These are phyloP conservation scores for Wallacemonas sp. DNA, from an alignment of 208 protist species.

Conservation along the genomic window DNA sequence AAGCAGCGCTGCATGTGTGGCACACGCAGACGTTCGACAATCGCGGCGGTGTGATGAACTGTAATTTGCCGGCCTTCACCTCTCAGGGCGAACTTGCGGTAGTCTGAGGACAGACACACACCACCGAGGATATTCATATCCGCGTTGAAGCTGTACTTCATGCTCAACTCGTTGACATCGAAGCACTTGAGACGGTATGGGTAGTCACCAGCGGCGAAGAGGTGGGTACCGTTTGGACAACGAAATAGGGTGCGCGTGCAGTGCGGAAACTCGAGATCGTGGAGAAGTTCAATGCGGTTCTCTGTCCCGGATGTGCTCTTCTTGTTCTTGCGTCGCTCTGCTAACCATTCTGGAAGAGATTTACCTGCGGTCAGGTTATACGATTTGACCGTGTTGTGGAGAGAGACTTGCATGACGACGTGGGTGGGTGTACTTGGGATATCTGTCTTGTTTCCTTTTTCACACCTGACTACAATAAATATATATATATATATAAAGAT, in stretches of 20 bases:
- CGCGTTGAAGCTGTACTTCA: conserved; percentile 92
- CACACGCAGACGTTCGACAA: conserved; percentile 78
- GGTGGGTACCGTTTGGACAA: conserved; percentile 76
- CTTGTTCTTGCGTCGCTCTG: conserved; percentile 72
- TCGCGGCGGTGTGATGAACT: conserved; percentile 79
- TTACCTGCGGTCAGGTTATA: conserved; percentile 91
- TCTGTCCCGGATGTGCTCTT: conserved; percentile 43
- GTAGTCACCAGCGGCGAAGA: conserved; percentile 89
- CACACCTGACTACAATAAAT: too few species aligned
- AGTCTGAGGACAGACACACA: conserved; percentile 85
- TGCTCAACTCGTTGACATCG: conserved; percentile 88
- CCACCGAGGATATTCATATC: conserved; percentile 85
- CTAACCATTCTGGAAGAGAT: conserved; percentile 85
- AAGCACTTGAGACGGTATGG: conserved; percentile 89
- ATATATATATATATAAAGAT: too few species aligned
- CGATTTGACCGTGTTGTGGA: conserved; percentile 86
- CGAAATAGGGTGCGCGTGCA: conserved; percentile 79
- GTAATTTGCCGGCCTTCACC: conserved; percentile 81
- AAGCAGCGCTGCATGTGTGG: conserved; percentile 85
- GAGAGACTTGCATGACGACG: conserved; percentile 71
- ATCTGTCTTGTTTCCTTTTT: too few species aligned
- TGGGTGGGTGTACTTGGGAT: too few species aligned
- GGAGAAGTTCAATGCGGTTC: conserved; percentile 82
- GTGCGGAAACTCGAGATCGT: conserved; percentile 90
- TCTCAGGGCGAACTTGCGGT: conserved; percentile 87